Base-by-base conservation (phyloP, 176 grass and related monocot species). In the Elymus sibiricus region DNA sequence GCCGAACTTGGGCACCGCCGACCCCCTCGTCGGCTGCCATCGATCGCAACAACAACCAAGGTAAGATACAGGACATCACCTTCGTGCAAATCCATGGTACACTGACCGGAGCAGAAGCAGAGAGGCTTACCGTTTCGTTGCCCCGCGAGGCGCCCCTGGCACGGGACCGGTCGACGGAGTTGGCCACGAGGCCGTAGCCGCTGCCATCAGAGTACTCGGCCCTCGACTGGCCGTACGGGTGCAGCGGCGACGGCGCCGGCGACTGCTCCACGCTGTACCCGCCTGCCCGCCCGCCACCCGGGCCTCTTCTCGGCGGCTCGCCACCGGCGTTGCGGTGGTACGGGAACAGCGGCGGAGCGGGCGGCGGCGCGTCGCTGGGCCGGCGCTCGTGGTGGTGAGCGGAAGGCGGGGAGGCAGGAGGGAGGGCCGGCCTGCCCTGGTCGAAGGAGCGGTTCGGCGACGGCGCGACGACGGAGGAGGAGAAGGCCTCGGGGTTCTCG, bases 1-100 rank as follows among this genome's bases (percentile, higher is more conserved):
- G 56, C 96, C 96, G 78, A 98, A 98, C 86, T 90, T 95, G 9
- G 96, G 96, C 67, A 98, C 90, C 75, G 91, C 90, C 9, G 95
- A 98, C 3, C 89, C 95, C 76, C 70, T 91, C 56, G 87, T 86
- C 64, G 94, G 94, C 94, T 95, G 85, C 83, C 68, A 90, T 67
- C 21, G 64, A 47, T 44, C 40, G 40, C 42, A 70, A n/a, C 39
- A 32, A 83, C 9, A 32, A 11, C 66, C 2, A 76, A 76, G 9
- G 27, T 76, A 34, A 76, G 74, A 76, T 22, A 76, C 46, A 28
- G 27, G 70, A 72, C 22, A 24, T 4, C 13, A 12, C 26, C 42
- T 31, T 1, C 72, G 47, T 19, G 14, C 6, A 19, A 42, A 67
- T 5, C 39, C 39, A 9, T 74, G 68, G 42, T 10, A 19, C 71